Base-by-base conservation (phyloP, 1,284 basidiomycete genomes). In the Ganoderma meredithae region DNA sequence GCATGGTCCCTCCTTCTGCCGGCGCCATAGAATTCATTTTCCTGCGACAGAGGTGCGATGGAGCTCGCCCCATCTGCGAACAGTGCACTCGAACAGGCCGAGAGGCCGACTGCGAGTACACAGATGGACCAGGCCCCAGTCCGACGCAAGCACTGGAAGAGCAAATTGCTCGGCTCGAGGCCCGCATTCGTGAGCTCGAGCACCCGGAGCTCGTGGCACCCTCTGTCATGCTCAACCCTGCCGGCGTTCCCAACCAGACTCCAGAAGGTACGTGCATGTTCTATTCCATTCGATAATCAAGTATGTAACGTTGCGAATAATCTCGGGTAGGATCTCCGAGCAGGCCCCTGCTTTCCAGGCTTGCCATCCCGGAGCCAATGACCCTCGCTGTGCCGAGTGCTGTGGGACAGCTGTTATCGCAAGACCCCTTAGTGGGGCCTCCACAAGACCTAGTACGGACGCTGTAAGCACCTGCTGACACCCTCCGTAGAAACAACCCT, bases 41-140 rank as follows among this genome's bases (percentile, higher is more conserved):
- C 61, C 36, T 39, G 36, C 10, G 9, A 33, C 53, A 79, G 78
- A 76, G 74, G 71, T 79, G 78, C 62, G 78, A 79, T 59, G 77
- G 77, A 47, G 71, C 61, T 12, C 72, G 73, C 9, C 77, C 77
- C 1, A 68, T 78, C 5, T 79, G 78, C 59, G 76, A 74, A 17
- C 78, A 76, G 63, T 79, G 78, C 65, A 73, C 73, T n/a, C 76
- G 78, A n/a, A 73, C 75, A 17, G 71, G 70, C 59, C 66, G 77
- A n/a, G 77, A 78, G 63, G 63, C 63, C 6, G 78, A 79, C 61
- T 79, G 78, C 58, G 77, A 79, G 70, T 79, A 78, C 64, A 76
- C 78, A 22, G 77, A 78, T 44, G 77, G 78, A 13, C 71, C 77
- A 40, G 74, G 72, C 12, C 75, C 73, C 9, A 79, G 77, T 39